Conservation (phyloP, 2,329 filamentous ascomycete species). For the Xylaria sp. region DNA sequence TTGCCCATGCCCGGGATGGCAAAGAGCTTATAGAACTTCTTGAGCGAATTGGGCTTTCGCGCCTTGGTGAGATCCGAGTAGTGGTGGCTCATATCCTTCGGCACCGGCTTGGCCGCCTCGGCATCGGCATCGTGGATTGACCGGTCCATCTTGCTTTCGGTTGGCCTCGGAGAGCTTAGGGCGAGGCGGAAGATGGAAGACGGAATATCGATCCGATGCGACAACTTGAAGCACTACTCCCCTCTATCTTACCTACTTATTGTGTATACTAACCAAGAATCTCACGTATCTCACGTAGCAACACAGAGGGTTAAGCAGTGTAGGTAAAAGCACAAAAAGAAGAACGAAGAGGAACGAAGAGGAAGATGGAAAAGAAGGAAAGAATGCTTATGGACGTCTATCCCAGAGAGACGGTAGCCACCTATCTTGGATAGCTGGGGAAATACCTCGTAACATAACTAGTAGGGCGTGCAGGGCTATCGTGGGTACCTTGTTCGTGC, state of each 20-base stretch:
- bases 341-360: not conserved
- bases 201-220: conserved; percentile 9
- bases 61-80: conserved; percentile 76
- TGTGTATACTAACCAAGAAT: not conserved
- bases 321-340: not conserved
- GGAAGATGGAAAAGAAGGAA: not conserved
- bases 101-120: conserved; percentile 54
- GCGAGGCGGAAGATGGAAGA: conserved; percentile 7
- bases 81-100: conserved; percentile 82
- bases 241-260: not conserved
- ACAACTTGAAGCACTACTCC: not conserved
- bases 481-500: not conserved
- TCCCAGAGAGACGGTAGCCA: not conserved
- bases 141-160: conserved; percentile 40
- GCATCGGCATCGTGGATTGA: conserved; percentile 27
- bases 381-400: not conserved
- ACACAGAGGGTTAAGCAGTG: not conserved
- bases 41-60: conserved; percentile 74
- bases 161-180: conserved; percentile 8
- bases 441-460: not conserved
- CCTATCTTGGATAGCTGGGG: no score
- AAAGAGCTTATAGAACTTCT: conserved; percentile 89
- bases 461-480: no score
- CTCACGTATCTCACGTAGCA: not conserved
- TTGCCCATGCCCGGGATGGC: conserved; percentile 70